phyloP scores from a whole-genome alignment of 2,329 filamentous ascomycete genomes.

The Pleomassaria siparia region DNA sequence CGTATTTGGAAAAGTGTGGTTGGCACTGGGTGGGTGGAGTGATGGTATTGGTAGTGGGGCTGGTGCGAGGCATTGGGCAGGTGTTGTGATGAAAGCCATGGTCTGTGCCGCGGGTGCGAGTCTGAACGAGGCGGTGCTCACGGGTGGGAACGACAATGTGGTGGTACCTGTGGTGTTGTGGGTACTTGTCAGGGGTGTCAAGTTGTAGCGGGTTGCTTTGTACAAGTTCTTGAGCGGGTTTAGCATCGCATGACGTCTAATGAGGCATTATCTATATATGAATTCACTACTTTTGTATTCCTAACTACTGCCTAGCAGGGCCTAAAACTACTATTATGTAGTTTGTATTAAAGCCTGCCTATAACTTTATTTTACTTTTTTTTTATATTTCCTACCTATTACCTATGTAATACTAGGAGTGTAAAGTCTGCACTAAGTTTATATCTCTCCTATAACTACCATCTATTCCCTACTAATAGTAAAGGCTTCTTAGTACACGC shows the following conservation, averaged over 20 bases:
- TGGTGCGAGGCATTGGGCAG: slow-evolving; percentile 2
- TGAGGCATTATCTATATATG: no score
- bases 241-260: neutral
- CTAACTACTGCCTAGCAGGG: no score
- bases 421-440: no score
- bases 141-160: slow-evolving; percentile 97
- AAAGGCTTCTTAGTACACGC: no score
- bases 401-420: no score
- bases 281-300: no score
- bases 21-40: slow-evolving; percentile 72
- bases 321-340: no score
- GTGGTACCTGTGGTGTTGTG: slow-evolving; percentile 91
- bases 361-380: no score
- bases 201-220: slow-evolving; percentile 29
- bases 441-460: no score
- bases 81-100: slow-evolving; percentile 63
- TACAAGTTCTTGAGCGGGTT: neutral
- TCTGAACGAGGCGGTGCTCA: slow-evolving; percentile 91
- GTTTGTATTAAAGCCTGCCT: no score
- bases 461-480: no score
- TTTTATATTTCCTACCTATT: no score
- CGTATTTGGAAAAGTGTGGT: slow-evolving; percentile 69
- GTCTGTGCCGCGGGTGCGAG: slow-evolving; percentile 77
- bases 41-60: neutral
- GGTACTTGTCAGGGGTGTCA: slow-evolving; percentile 82